Conservation (phyloP, 2,329 filamentous ascomycete genomes). For the Xylaria sp. region DNA sequence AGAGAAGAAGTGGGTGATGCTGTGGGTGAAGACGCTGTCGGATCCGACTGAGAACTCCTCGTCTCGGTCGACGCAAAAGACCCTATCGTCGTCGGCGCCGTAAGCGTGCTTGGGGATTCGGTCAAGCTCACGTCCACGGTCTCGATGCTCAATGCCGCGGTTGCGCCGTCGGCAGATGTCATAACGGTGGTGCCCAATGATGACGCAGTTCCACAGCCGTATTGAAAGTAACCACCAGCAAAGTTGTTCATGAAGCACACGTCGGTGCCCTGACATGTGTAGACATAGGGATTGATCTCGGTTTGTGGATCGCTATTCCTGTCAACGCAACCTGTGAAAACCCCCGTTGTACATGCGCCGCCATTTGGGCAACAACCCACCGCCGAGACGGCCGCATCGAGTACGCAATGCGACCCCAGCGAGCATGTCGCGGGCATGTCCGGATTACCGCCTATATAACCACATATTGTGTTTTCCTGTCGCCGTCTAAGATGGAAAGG, state of each 20-base stretch:
- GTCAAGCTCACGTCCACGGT: conserved; percentile 56
- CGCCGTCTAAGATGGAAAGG: conserved; percentile 53
- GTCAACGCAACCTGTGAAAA: conserved; percentile 69
- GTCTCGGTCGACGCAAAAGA: conserved; percentile 43
- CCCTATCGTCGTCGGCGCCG: conserved; percentile 56
- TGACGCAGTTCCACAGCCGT: conserved; percentile 64
- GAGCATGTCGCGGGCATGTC: conserved; percentile 66
- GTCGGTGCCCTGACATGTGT: conserved; percentile 61
- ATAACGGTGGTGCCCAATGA: conserved; percentile 60
- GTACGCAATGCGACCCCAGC: conserved; percentile 67
- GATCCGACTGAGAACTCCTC: conserved; percentile 34
- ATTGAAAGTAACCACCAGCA: conserved; percentile 66
- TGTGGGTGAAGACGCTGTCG: conserved; percentile 14
- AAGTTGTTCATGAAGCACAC: conserved; percentile 67
- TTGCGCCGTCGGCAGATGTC: conserved; percentile 57
- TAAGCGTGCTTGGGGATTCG: conserved; percentile 51
- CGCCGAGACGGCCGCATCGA: conserved; percentile 60
- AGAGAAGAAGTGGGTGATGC: not conserved
- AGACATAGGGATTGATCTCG: conserved; percentile 65
- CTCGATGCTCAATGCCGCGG: conserved; percentile 50
- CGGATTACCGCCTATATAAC: conserved; percentile 64
- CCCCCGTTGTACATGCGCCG: conserved; percentile 61
- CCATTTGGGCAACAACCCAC: conserved; percentile 67
- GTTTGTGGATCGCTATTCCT: conserved; percentile 59
- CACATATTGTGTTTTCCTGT: conserved; percentile 65